Evolutionary conservation across 306 rosid species (phyloP).

Genomic region (Cucurbita ficifolia): DNA sequence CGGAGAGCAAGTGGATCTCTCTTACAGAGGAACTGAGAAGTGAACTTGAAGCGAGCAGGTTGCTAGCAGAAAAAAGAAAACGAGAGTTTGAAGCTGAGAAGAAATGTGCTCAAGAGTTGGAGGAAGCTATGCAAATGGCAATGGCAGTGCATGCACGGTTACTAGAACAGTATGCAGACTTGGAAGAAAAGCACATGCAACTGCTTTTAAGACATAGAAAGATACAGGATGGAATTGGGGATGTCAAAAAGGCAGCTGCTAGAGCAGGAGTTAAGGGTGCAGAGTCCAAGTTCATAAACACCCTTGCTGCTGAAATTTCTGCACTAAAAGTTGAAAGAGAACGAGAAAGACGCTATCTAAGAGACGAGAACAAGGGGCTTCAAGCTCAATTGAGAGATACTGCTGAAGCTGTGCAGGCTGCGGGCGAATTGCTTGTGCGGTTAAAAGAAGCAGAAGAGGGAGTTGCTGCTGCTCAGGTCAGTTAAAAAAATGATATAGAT

Average conservation of each 20-base stretch:
- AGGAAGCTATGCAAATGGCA: constrained; percentile 82
- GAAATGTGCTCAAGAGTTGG: constrained; percentile 69
- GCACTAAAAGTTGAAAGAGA: constrained; percentile 76
- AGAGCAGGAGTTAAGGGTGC: constrained; percentile 91
- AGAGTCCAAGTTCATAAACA: constrained; percentile 83
- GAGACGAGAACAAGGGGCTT: constrained; percentile 90
- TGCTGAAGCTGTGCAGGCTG: constrained; percentile 98
- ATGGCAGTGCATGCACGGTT: constrained; percentile 81
- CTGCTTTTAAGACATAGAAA: constrained; percentile 75
- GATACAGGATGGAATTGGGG: constrained; percentile 77
- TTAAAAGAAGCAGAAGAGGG: constrained; percentile 92
- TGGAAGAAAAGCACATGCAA: constrained; percentile 90
- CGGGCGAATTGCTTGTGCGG: constrained; percentile 86
- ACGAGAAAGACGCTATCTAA: constrained; percentile 59
- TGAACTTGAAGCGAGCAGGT: constrained; percentile 73
- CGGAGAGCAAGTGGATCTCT: constrained; percentile 86
- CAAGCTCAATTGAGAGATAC: constrained; percentile 90
- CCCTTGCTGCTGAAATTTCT: constrained; percentile 92
- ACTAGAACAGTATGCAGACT: constrained; percentile 88
- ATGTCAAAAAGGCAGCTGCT: constrained; percentile 89
- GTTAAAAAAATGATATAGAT: neutral
- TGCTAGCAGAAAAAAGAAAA: constrained; percentile 45
- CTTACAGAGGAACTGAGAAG: constrained; percentile 73
- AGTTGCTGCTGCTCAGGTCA: constrained; percentile 62
- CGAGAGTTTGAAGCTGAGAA: constrained; percentile 73